Conservation (phyloP, 257 asterid species). For the Plectranthus barbatus region DNA sequence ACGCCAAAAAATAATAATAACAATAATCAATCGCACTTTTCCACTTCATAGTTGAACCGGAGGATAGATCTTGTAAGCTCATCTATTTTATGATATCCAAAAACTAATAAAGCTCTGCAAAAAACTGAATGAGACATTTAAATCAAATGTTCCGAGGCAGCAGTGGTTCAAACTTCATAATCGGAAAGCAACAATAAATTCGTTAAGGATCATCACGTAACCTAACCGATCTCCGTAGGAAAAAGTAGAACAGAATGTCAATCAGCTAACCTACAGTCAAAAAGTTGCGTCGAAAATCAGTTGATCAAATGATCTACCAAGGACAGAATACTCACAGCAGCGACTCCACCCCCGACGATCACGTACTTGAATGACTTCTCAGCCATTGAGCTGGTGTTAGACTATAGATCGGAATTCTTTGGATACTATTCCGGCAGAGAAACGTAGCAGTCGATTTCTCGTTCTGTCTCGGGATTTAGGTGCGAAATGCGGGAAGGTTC, state of each 20-base stretch:
- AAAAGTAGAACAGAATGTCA: neutral
- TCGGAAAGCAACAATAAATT: neutral
- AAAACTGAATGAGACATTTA: neutral
- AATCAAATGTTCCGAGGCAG: neutral
- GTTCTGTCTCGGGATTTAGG: conserved; percentile 7
- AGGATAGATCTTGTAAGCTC: conserved; percentile 1
- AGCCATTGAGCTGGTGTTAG: conserved; percentile 39
- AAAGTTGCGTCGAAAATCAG: neutral
- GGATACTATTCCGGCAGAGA: neutral
- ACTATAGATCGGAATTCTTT: neutral
- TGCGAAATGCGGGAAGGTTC: conserved; percentile 19
- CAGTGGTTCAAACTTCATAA: neutral
- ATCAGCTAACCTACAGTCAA: neutral
- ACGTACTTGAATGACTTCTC: conserved; percentile 79
- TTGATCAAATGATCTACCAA: neutral
- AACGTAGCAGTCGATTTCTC: neutral
- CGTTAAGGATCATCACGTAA: neutral
- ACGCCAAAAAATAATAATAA: neutral
- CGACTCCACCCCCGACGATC: conserved; percentile 88
- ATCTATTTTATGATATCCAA: neutral
- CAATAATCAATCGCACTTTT: neutral
- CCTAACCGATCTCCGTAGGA: neutral
- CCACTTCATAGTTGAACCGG: neutral
- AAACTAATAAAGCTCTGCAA: neutral
- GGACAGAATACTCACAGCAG: conserved; percentile 55